Evolutionary conservation across 2,329 filamentous ascomycete genomes (phyloP), one percentile per base, ranked within the genome.

Genomic region (Aspergillus cejpii): DNA sequence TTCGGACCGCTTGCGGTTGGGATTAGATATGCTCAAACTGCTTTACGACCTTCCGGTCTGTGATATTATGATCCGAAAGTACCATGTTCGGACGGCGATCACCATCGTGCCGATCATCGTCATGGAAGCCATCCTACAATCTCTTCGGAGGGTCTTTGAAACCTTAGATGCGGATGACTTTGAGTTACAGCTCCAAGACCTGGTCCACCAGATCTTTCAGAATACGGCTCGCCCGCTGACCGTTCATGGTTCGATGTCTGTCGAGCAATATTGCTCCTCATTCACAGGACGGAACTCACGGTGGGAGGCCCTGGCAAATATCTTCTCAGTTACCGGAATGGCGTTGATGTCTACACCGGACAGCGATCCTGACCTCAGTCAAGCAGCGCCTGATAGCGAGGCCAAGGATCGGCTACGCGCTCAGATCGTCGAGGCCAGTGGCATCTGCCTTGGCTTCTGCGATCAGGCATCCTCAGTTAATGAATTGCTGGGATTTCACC

Each of bases 251-350:
- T 47, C 50, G 0, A 65, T 64, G 61, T 60, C 57, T 1, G 47
- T 60, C 2, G 50, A 59, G n/a, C 60, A 65, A 6, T 66, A 66
- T 38, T 59, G 52, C 36, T 45, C 50, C 5, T 55, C 58, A 1
- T 60, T 64, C 27, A 60, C 56, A 1, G 61, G 55, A 5, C 37
- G 50, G 3, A 66, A 66, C 37, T 52, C 64, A 19, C 64, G 69
- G 8, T 71, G 69, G 68, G 69, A 71, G 38, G 65, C 65, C 0
- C 39, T 72, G 1, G 67, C 65, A 1, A 55, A 68, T 29, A 63
- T 73, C 7, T 59, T 73, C 15, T 58, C 66, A 3, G 56, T 63
- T n/a, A 58, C 64, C 10, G 64, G 65, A n/a, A 57, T 67, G 47
- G 61, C 68, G 42, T 50, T 54, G 50, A 62, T 57, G 47, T 58